Conservation (phyloP, 2,329 filamentous ascomycete species). For the Colletotrichum liaoningense region DNA sequence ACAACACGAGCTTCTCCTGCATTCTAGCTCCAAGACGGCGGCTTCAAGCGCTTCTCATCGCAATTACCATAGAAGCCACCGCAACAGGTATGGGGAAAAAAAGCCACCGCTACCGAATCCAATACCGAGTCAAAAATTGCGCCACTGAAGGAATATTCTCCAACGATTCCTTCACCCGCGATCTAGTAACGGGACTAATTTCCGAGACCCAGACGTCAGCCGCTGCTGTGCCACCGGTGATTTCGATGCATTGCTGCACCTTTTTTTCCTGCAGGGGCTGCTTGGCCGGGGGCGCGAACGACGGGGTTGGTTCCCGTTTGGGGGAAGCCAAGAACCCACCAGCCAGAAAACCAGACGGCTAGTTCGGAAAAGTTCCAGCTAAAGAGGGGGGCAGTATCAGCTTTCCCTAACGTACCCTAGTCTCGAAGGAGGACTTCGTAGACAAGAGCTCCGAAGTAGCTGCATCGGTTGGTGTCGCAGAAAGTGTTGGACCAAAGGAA, state of each 20-base stretch:
- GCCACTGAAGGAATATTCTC: slow-evolving; percentile 8
- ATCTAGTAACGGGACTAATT: slow-evolving; percentile 16
- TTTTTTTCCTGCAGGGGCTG: slow-evolving; percentile 23
- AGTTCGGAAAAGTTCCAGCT: not conserved
- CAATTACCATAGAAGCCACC: not conserved
- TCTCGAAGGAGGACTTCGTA: not conserved
- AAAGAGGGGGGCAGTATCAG: not conserved
- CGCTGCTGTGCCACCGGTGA: slow-evolving; percentile 27
- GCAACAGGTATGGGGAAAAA: not conserved
- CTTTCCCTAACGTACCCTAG: not conserved
- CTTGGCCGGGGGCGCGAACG: slow-evolving; percentile 17
- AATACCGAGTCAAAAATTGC: not conserved
- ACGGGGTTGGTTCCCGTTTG: slow-evolving; percentile 20
- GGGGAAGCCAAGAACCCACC: slow-evolving; percentile 18
- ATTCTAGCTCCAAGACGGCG: not conserved
- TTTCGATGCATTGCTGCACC: not conserved
- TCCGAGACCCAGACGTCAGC: slow-evolving; percentile 4
- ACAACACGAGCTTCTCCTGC: not conserved
- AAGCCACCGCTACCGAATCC: not conserved
- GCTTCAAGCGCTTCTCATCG: not conserved
- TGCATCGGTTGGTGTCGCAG: not conserved
- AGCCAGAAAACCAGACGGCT: not conserved
- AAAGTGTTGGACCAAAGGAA: not conserved
- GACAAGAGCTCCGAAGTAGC: not conserved
- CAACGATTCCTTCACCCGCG: not conserved